These are phyloP conservation scores for Delphinella strobiligena DNA, from an alignment of 2,329 filamentous ascomycete species.

Conservation along the genomic window DNA sequence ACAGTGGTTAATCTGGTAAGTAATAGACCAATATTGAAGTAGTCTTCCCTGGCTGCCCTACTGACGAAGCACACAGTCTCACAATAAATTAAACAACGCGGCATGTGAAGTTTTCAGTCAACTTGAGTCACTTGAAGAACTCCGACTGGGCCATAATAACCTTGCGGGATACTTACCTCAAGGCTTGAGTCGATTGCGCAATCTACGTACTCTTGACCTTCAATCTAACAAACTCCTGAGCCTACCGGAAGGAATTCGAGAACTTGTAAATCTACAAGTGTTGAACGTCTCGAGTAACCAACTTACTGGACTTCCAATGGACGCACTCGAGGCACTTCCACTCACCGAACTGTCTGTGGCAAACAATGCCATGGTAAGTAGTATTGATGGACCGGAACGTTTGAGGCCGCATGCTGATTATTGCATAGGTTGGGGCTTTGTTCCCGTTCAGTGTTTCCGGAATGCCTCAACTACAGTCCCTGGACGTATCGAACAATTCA, in stretches of 20 bases:
- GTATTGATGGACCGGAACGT: too few relatives aligned
- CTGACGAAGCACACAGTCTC: conserved; percentile 42
- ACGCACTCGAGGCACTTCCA: conserved; percentile 53
- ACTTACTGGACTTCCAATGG: conserved; percentile 59
- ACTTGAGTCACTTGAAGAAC: conserved; percentile 59
- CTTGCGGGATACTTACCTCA: conserved; percentile 56
- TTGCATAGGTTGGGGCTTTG: too few relatives aligned
- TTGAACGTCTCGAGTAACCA: conserved; percentile 73
- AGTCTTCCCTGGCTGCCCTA: not conserved
- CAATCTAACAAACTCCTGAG: conserved; percentile 66
- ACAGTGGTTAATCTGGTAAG: conserved; percentile 62
- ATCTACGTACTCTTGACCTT: conserved; percentile 70
- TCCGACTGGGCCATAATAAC: conserved; percentile 70
- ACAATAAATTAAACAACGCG: conserved; percentile 66
- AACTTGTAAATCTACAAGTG: conserved; percentile 56
- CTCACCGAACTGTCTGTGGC: conserved; percentile 61
- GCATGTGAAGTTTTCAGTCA: conserved; percentile 63
- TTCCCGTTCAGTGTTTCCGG: conserved; percentile 47
- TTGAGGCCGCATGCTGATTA: too few relatives aligned
- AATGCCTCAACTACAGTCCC: conserved; percentile 50
- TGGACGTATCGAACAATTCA: conserved; percentile 71
- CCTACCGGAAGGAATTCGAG: conserved; percentile 55
- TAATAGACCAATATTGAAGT: not conserved
- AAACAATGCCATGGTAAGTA: conserved; percentile 60
- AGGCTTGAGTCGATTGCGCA: conserved; percentile 50